Percentiles rank a stretch among this genome's conserved stretches.
phyloP scores from a whole-genome alignment of 2,329 filamentous ascomycete genomes.

The Pleomassaria siparia region DNA sequence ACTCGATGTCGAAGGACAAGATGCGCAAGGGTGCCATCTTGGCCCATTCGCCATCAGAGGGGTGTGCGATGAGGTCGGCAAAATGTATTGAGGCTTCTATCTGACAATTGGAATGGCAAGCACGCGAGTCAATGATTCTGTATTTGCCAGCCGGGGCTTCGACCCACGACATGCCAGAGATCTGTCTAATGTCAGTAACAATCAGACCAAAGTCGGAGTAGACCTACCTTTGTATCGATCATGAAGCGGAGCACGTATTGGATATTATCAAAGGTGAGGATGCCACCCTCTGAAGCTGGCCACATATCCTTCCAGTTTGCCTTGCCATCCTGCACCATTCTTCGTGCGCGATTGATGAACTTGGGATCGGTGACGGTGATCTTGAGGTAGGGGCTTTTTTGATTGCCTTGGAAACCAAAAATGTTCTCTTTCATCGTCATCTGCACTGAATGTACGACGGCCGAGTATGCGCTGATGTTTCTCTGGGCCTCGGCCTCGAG shows the following conservation, averaged over 20 bases:
- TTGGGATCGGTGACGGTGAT: slow-evolving; percentile 91
- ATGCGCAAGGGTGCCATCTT: slow-evolving; percentile 96
- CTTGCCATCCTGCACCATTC: slow-evolving; percentile 70
- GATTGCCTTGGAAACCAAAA: slow-evolving; percentile 91
- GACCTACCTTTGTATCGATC: slow-evolving; percentile 82
- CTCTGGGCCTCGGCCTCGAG: slow-evolving; percentile 75
- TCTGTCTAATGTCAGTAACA: slow-evolving; percentile 47
- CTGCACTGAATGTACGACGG: slow-evolving; percentile 76
- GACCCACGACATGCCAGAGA: slow-evolving; percentile 97
- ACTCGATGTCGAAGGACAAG: slow-evolving; percentile 97
- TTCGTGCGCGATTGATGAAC: slow-evolving; percentile 74
- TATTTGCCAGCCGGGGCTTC: slow-evolving; percentile 77
- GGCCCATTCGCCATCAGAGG: slow-evolving; percentile 89
- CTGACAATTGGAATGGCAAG: slow-evolving; percentile 88
- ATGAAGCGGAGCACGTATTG: slow-evolving; percentile 96
- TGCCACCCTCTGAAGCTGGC: slow-evolving; percentile 64
- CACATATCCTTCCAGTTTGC: slow-evolving; percentile 93
- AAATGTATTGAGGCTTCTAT: slow-evolving; percentile 90
- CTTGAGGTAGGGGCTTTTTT: slow-evolving; percentile 88
- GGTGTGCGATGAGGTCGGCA: slow-evolving; percentile 79
- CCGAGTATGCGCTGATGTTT: slow-evolving; percentile 58
- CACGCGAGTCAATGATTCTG: slow-evolving; percentile 64
- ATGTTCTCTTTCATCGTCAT: slow-evolving; percentile 87
- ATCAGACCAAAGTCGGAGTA: not conserved
- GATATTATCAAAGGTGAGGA: slow-evolving; percentile 93